Conservation (phyloP, 73 alveolate species). For the Uronychia binucleata region DNA sequence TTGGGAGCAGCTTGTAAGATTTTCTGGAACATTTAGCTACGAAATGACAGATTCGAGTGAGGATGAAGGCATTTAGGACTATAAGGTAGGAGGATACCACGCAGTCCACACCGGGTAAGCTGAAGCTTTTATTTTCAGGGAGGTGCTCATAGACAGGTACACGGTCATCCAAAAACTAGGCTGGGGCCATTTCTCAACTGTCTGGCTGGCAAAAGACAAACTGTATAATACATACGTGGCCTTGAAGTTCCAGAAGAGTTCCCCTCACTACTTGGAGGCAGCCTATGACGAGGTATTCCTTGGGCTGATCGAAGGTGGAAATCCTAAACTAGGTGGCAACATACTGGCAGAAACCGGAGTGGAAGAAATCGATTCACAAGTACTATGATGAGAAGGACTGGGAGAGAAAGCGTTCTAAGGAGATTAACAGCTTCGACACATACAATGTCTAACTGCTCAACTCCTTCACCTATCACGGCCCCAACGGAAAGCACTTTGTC, state of each 20-base stretch:
- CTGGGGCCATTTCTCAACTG: constrained; percentile 84
- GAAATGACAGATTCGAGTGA: constrained; percentile 53
- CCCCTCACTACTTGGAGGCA: constrained; percentile 97
- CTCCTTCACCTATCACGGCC: constrained; percentile 83
- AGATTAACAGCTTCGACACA: constrained; percentile 24
- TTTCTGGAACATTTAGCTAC: not conserved
- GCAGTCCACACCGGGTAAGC: constrained; percentile 90
- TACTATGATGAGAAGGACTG: constrained; percentile 73
- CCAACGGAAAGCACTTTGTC: constrained; percentile 84
- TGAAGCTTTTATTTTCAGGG: constrained; percentile 30
- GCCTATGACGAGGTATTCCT: constrained; percentile 99
- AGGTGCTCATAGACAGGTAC: constrained; percentile 88
- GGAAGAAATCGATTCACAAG: constrained; percentile 70
- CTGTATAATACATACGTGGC: constrained; percentile 90
- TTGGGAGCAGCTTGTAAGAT: not conserved
- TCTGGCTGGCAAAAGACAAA: constrained; percentile 80
- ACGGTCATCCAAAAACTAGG: constrained; percentile 82
- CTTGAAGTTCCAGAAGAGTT: constrained; percentile 96
- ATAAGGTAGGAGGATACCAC: constrained; percentile 78
- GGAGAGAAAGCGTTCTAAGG: not conserved
- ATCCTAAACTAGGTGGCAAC: constrained; percentile 92
- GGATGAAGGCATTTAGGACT: constrained; percentile 78
- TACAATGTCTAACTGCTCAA: constrained; percentile 66
- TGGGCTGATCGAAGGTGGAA: too few species aligned
- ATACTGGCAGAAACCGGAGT: constrained; percentile 81